Conservation (phyloP, 192 early-diverging fungal genomes). For the Neocallimastix lanati region DNA sequence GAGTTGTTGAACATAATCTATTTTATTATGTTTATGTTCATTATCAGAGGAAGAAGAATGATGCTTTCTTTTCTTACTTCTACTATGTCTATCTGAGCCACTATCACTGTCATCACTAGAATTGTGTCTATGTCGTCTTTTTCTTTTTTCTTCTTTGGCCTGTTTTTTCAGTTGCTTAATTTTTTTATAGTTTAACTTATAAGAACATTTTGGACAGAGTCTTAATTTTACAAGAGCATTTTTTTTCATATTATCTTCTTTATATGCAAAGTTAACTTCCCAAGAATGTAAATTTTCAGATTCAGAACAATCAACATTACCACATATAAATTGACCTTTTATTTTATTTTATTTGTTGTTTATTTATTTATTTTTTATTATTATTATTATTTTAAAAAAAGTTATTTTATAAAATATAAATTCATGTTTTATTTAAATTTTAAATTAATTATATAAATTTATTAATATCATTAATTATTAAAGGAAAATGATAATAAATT, state of each 20-base stretch:
- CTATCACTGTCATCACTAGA: neutral
- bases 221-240: conserved; percentile 69
- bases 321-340: conserved; percentile 63
- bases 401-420: no score
- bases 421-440: no score
- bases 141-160: conserved; percentile 5
- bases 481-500: no score
- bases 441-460: no score
- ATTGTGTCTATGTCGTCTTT: neutral
- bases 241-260: conserved; percentile 49
- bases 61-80: conserved; percentile 1
- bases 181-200: conserved; percentile 55
- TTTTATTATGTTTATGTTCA: conserved; percentile 7
- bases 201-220: conserved; percentile 47
- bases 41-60: neutral
- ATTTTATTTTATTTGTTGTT: no score
- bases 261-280: conserved; percentile 75
- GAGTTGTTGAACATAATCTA: conserved; percentile 5
- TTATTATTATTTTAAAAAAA: no score
- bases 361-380: no score
- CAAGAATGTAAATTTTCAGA: conserved; percentile 36
- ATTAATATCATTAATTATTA: no score
- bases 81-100: neutral
- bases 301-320: conserved; percentile 24
- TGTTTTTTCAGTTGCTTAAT: conserved; percentile 16